These are phyloP conservation scores for Auriscalpium vulgare DNA, from an alignment of 768 basidiomycete genomes.

Conservation along the genomic window DNA sequence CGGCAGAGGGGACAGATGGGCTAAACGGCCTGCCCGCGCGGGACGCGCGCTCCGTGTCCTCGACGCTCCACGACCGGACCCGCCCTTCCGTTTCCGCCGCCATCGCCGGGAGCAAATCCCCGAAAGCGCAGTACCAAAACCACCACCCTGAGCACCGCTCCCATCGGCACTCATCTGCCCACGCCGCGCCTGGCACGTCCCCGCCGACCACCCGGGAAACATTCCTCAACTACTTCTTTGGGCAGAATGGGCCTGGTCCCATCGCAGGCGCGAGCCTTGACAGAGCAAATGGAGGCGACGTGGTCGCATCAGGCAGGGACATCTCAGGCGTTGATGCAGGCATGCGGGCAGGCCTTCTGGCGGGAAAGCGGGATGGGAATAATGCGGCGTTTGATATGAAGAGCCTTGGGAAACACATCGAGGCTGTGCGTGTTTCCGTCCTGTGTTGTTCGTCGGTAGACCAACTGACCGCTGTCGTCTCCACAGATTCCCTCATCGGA, in stretches of 20 bases:
- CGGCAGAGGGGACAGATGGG: constrained; percentile 46
- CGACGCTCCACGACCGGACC: constrained; percentile 68
- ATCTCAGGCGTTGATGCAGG: constrained; percentile 45
- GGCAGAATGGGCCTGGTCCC: constrained; percentile 79
- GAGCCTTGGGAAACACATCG: constrained; percentile 94
- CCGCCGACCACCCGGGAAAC: constrained; percentile 66
- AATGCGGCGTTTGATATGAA: constrained; percentile 97
- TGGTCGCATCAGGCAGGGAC: constrained; percentile 56
- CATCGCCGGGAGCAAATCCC: constrained; percentile 17
- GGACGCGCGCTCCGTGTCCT: constrained; percentile 68
- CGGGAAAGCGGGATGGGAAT: constrained; percentile 64
- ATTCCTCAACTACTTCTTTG: constrained; percentile 97
- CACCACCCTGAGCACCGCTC: constrained; percentile 4
- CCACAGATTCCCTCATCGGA: constrained; percentile 37
- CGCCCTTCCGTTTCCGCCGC: constrained; percentile 36
- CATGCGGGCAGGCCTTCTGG: constrained; percentile 55
- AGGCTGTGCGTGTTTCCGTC: constrained; percentile 62
- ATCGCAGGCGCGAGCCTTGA: constrained; percentile 48
- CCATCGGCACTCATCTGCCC: constrained; percentile 2
- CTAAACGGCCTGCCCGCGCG: constrained; percentile 43
- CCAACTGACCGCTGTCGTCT: not conserved
- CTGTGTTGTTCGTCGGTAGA: not conserved
- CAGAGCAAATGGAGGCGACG: constrained; percentile 17
- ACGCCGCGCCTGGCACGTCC: constrained; percentile 25
- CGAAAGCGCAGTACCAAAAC: constrained; percentile 14